Base-by-base conservation (phyloP, 2,329 filamentous ascomycete genomes). In the Pseudocercospora pini-densiflorae region DNA sequence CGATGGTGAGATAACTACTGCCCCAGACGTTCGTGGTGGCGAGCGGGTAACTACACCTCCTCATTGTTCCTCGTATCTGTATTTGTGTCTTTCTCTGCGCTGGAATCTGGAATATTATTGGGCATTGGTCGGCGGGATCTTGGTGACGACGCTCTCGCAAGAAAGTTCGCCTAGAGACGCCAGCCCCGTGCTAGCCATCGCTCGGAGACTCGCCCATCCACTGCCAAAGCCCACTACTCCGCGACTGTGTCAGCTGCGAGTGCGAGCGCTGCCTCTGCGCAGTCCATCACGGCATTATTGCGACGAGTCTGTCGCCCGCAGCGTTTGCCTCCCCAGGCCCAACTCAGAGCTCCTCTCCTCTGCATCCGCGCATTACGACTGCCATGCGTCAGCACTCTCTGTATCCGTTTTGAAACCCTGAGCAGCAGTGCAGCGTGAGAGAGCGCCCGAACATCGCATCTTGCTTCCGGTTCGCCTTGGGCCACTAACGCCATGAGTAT, bases 401-500 rank as follows among this genome's bases (percentile, higher is more conserved):
- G 3, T 4, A 12, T 3, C 19, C 29, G 54, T 40, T 14, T 58
- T 58, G 54, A 58, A 33, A 40, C 29, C 5, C 8, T 10, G 9
- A 40, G 29, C 54, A 36, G 49, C 49, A 33, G 19, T 4, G 10
- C 10, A 27, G 24, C 24, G 3, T 27, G 53, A 36, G 14, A 57
- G 29, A 36, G 12, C 31, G 54, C 54, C 24, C 51, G 24, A 54
- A 40, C 54, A 58, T 23, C 54, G 54, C 54, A 40, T 40, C 53
- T n/a, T 33, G 31, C 51, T 31, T 55, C 51, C 51, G 29, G 23
- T 27, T 31, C 10, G 21, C 51, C 43, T 49, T 61, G 47, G 47
- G 16, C 47, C 19, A 54, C 51, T 33, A 62, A 64, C 74, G 78
- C 70, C 61, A 81, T 81, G 80, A 77, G 79, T 81, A 79, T 71